phyloP scores from a whole-genome alignment of 2,329 filamentous ascomycete species.

The Botryosphaeria dothidea region DNA sequence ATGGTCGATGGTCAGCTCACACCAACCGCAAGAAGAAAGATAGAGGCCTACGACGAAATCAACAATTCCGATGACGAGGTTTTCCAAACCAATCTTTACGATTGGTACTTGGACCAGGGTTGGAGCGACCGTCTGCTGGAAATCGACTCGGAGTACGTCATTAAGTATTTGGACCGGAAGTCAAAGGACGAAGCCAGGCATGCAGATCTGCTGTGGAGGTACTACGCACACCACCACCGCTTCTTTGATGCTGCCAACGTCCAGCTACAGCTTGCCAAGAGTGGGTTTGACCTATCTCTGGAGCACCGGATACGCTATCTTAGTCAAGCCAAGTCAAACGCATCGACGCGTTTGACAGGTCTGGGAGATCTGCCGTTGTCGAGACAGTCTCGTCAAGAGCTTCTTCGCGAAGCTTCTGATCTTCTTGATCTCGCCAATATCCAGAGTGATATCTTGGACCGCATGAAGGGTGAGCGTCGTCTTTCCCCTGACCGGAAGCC shows the following conservation, averaged over 20 bases:
- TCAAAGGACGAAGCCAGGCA: constrained; percentile 72
- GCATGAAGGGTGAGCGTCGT: constrained; percentile 71
- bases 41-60: constrained; percentile 88
- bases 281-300: constrained; percentile 76
- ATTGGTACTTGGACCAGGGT: constrained; percentile 89
- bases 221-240: constrained; percentile 80
- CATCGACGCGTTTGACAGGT: constrained; percentile 76
- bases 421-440: constrained; percentile 92
- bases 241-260: constrained; percentile 88
- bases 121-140: constrained; percentile 84
- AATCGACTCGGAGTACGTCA: constrained; percentile 81
- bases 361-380: constrained; percentile 55
- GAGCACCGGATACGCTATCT: constrained; percentile 87
- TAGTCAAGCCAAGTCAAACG: constrained; percentile 87
- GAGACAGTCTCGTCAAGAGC: constrained; percentile 77
- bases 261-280: constrained; percentile 79
- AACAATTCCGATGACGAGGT: constrained; percentile 87
- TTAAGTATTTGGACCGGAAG: constrained; percentile 80
- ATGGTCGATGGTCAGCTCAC: constrained; percentile 77
- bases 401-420: constrained; percentile 82
- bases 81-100: constrained; percentile 94
- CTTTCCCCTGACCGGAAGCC: constrained; percentile 63
- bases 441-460: constrained; percentile 85
- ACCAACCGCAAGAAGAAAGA: constrained; percentile 72
- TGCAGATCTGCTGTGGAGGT: constrained; percentile 89